Evolutionary conservation across 2,329 filamentous ascomycete genomes (phyloP).

Genomic region (Aspergillus sp.): DNA sequence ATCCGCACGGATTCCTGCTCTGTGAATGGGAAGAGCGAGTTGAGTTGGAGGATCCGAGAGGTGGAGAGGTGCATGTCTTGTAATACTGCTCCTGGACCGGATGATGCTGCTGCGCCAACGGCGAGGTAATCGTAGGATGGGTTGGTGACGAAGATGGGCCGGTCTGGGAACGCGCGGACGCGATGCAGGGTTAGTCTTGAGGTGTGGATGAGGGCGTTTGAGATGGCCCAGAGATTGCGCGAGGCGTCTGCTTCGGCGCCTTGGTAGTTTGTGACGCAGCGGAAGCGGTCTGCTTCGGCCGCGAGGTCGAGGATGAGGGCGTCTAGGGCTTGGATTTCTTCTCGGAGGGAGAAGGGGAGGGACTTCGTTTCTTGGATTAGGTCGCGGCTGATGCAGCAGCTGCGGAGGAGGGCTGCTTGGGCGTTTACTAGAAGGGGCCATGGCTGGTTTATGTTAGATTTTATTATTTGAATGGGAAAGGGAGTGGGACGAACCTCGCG

Average conservation of each 20-base stretch:
- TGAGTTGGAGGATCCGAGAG: background rate
- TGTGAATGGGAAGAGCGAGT: conserved; percentile 24
- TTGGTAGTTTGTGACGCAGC: conserved; percentile 12
- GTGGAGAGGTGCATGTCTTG: too few relatives aligned
- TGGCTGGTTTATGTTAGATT: background rate
- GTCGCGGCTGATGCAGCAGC: conserved; percentile 16
- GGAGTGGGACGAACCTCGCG: background rate
- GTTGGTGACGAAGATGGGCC: too few relatives aligned
- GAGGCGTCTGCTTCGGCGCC: conserved; percentile 18
- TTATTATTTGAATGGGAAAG: too few relatives aligned
- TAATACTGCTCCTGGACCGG: too few relatives aligned
- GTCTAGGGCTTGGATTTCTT: background rate
- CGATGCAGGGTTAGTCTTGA: background rate
- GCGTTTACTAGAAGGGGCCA: background rate
- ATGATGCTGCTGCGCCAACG: too few relatives aligned
- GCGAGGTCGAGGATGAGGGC: background rate
- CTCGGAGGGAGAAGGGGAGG: background rate
- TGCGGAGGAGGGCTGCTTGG: conserved; percentile 14
- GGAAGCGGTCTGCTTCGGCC: background rate
- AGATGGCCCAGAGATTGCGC: conserved; percentile 9
- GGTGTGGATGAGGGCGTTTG: background rate
- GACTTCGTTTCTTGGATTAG: background rate
- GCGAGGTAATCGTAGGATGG: too few relatives aligned
- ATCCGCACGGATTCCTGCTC: conserved; percentile 24
- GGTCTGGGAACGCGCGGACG: too few relatives aligned